Evolutionary conservation across 805 yeast genomes (phyloP).

Genomic region (Candida silvicultrix): DNA sequence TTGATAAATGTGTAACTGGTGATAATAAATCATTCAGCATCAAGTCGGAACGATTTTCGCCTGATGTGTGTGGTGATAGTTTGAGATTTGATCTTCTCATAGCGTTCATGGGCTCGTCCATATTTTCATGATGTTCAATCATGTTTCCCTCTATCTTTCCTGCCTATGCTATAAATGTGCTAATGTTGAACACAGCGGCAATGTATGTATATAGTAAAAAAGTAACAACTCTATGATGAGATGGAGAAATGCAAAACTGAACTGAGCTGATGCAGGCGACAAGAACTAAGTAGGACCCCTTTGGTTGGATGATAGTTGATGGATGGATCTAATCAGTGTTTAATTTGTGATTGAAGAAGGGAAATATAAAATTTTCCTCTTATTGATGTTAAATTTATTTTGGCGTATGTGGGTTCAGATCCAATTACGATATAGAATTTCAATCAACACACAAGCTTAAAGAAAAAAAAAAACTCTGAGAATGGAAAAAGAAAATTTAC

Average conservation of each 20-base stretch:
- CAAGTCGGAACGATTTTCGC: background rate
- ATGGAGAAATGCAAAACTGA: no score
- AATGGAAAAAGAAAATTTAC: no score
- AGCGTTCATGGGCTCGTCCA: background rate
- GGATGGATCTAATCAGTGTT: no score
- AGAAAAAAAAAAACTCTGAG: no score
- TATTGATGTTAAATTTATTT: background rate
- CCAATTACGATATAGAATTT: background rate
- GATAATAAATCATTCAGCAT: constrained; percentile 6
- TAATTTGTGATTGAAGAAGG: background rate
- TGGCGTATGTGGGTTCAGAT: background rate
- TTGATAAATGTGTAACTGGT: constrained; percentile 11
- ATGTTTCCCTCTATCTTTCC: no score
- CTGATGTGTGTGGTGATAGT: background rate
- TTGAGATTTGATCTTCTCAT: background rate
- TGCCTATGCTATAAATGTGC: no score
- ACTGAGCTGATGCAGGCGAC: no score
- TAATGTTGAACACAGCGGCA: background rate
- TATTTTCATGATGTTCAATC: background rate
- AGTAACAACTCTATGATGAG: no score
- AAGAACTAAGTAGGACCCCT: no score
- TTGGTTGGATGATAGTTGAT: no score
- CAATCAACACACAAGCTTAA: background rate
- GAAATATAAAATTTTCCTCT: background rate
- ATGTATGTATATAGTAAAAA: background rate